These are phyloP conservation scores for Ophiostoma sp. DNA, from an alignment of 2,329 filamentous ascomycete species.

Conservation along the genomic window DNA sequence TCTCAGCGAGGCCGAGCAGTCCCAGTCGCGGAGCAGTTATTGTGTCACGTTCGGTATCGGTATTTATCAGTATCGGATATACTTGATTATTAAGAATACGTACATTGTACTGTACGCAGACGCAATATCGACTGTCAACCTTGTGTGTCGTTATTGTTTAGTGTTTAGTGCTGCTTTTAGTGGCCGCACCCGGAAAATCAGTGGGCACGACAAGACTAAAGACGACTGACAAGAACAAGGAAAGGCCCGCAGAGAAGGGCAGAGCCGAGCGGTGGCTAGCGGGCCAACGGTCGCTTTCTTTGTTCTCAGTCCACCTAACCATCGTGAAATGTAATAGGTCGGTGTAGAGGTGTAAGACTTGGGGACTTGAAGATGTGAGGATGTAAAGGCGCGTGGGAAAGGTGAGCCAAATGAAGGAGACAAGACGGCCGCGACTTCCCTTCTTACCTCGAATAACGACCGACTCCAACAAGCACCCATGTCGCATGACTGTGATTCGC, in stretches of 20 bases:
- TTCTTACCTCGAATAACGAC: not conserved
- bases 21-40: not conserved
- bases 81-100: not conserved
- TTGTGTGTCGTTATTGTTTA: not conserved
- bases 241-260: constrained; percentile 20
- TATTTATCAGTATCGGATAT: not conserved
- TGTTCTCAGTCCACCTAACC: constrained; percentile 3
- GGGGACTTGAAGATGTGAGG: not conserved
- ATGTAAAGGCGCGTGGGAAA: not conserved
- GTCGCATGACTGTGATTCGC: not conserved
- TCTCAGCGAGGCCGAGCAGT: not conserved
- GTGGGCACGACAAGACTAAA: constrained; percentile 14
- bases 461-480: too few species aligned
- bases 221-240: constrained; percentile 12
- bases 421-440: not conserved
- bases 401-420: not conserved
- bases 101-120: too few species aligned
- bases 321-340: not conserved
- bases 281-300: constrained; percentile 20
- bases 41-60: not conserved
- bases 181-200: constrained; percentile 7
- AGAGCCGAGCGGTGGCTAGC: constrained; percentile 18
- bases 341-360: not conserved
- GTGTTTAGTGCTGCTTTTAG: constrained; percentile 3
- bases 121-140: too few species aligned